Percentiles rank a stretch among this genome's conserved stretches.
Evolutionary conservation across 1,139 yeast genomes (phyloP).

Genomic region (Kodamaea sp.): DNA sequence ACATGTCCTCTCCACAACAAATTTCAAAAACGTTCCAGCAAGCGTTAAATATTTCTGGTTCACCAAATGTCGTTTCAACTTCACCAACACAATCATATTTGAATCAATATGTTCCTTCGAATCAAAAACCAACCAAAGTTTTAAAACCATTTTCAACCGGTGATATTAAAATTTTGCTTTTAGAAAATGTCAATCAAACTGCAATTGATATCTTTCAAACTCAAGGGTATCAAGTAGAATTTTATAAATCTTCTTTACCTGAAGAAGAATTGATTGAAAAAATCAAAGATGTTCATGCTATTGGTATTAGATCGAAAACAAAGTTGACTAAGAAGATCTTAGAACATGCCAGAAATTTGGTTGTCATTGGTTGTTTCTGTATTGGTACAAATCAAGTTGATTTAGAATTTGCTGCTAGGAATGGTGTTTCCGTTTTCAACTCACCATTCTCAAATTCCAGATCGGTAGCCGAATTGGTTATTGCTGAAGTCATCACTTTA

Average conservation of each 20-base stretch:
- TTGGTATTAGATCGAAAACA: slow-evolving; percentile 97
- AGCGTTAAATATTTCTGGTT: slow-evolving; percentile 47
- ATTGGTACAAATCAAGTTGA: slow-evolving; percentile 99
- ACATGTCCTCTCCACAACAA: slow-evolving; percentile 68
- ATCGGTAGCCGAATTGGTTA: slow-evolving; percentile 96
- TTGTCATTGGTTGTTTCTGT: slow-evolving; percentile 96
- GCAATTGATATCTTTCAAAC: slow-evolving; percentile 80
- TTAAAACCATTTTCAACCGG: slow-evolving; percentile 88
- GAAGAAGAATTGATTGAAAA: slow-evolving; percentile 95
- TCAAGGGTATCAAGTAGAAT: slow-evolving; percentile 97
- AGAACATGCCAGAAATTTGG: slow-evolving; percentile 82
- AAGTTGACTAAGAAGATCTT: slow-evolving; percentile 76
- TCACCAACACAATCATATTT: slow-evolving; percentile 60
- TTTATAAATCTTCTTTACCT: slow-evolving; percentile 81
- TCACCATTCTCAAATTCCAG: slow-evolving; percentile 98
- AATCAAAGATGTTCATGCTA: slow-evolving; percentile 89
- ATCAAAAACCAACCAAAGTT: slow-evolving; percentile 56
- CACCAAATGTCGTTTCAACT: slow-evolving; percentile 74
- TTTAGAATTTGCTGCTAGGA: slow-evolving; percentile 83
- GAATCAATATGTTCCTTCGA: slow-evolving; percentile 37
- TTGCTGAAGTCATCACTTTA: slow-evolving; percentile 88
- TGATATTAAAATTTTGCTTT: slow-evolving; percentile 82
- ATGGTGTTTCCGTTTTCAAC: slow-evolving; percentile 95
- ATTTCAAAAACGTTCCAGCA: slow-evolving; percentile 58
- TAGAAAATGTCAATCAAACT: slow-evolving; percentile 90